These are phyloP conservation scores for Botryotinia globosa DNA, from an alignment of 2,329 filamentous ascomycete species.

Conservation along the genomic window DNA sequence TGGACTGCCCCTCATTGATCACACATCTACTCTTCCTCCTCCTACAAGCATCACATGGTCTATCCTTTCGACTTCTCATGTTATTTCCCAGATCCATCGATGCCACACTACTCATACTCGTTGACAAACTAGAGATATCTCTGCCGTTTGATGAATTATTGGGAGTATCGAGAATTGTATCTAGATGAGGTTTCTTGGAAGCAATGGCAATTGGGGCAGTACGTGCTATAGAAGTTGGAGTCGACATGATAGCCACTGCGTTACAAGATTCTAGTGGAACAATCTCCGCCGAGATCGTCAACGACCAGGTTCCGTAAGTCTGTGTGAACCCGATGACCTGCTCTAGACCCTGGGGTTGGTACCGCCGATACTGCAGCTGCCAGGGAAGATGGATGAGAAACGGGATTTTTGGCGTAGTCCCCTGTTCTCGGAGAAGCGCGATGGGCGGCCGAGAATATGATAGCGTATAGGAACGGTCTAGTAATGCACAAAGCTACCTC, in stretches of 20 bases:
- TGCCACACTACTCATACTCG: slow-evolving; percentile 52
- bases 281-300: slow-evolving; percentile 3
- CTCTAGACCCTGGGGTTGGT: slow-evolving; percentile 30
- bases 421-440: slow-evolving; percentile 34
- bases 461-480: neutral
- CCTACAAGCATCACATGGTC: slow-evolving; percentile 71
- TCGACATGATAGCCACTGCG: slow-evolving; percentile 39
- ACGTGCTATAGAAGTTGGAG: slow-evolving; percentile 52
- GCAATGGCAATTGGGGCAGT: slow-evolving; percentile 66
- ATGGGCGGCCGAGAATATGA: slow-evolving; percentile 23
- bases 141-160: slow-evolving; percentile 29
- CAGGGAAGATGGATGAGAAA: slow-evolving; percentile 22
- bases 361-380: slow-evolving; percentile 32
- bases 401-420: slow-evolving; percentile 22
- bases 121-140: slow-evolving; percentile 44
- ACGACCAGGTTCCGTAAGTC: slow-evolving; percentile 28
- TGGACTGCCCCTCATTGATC: slow-evolving; percentile 69
- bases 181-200: slow-evolving; percentile 51
- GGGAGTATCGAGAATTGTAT: slow-evolving; percentile 29
- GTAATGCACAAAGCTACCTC: slow-evolving; percentile 12
- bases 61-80: slow-evolving; percentile 47
- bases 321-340: slow-evolving; percentile 33
- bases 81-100: slow-evolving; percentile 49
- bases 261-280: slow-evolving; percentile 31
- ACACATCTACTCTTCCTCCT: slow-evolving; percentile 74